phyloP scores from a whole-genome alignment of 441 rosid species.

The Eruca vesicaria region DNA sequence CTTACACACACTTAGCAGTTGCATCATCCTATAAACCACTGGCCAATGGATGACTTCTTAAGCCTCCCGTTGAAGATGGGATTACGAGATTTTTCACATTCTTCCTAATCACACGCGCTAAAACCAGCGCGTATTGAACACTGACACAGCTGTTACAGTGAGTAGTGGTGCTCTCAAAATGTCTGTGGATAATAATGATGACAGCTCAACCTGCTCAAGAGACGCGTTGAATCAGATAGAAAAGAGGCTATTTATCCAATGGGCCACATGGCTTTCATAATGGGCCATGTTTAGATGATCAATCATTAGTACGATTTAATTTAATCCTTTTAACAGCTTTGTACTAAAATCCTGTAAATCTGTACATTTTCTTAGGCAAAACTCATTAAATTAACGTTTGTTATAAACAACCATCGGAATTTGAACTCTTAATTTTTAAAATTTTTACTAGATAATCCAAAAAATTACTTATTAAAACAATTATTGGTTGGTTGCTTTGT shows the following conservation, averaged over 20 bases:
- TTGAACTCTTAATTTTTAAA: no score
- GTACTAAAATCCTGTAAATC: no score
- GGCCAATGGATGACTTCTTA: slow-evolving; percentile 24
- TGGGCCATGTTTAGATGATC: background rate
- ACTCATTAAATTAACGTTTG: no score
- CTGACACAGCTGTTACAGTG: background rate
- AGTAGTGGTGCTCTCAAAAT: slow-evolving; percentile 14
- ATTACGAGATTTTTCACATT: slow-evolving; percentile 19
- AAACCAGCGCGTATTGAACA: background rate
- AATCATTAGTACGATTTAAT: no score
- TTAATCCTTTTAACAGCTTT: no score
- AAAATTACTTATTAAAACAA: no score
- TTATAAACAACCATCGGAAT: no score
- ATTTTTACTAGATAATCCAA: no score
- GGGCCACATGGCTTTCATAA: background rate
- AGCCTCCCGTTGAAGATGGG: slow-evolving; percentile 22
- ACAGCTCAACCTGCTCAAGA: slow-evolving; percentile 3
- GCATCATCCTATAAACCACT: slow-evolving; percentile 15
- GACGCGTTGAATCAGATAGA: background rate
- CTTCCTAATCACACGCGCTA: slow-evolving; percentile 4
- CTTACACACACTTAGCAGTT: background rate
- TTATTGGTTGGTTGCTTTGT: background rate
- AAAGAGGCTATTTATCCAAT: background rate
- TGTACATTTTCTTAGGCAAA: no score
- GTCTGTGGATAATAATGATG: slow-evolving; percentile 20